Evolutionary conservation across 169 alveolate species (phyloP).

Genomic region (Eimeria maxima): DNA sequence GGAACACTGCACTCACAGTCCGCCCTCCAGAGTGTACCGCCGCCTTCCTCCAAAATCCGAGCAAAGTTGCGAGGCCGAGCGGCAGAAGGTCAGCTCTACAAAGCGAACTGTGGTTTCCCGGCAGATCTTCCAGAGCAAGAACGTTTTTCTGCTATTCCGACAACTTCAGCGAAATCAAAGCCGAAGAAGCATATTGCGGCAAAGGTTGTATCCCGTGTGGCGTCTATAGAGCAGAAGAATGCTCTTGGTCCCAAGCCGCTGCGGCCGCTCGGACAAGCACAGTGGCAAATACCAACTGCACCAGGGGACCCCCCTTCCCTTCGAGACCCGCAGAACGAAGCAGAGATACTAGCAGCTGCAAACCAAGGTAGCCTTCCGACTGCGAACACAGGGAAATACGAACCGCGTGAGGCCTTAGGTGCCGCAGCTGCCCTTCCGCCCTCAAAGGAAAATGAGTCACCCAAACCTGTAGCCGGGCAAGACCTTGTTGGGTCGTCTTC

Average conservation of each 20-base stretch:
- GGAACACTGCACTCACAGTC: background rate
- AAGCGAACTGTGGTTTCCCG: background rate
- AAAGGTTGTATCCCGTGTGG: background rate
- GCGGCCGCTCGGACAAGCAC: slow-evolving; percentile 43
- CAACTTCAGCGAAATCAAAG: slow-evolving; percentile 16
- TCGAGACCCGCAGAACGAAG: slow-evolving; percentile 39
- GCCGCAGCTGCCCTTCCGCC: background rate
- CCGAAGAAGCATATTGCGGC: background rate
- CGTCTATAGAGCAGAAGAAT: background rate
- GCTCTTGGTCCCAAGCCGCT: background rate
- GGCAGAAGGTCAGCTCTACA: background rate
- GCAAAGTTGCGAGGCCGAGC: background rate
- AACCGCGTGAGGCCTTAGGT: slow-evolving; percentile 46
- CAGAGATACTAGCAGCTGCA: background rate
- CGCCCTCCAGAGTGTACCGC: background rate
- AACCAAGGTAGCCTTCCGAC: background rate
- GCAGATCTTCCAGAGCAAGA: background rate
- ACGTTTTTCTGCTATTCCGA: background rate
- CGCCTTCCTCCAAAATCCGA: background rate
- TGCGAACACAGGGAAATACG: background rate
- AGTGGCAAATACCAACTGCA: slow-evolving; percentile 35
- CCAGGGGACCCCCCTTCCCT: slow-evolving; percentile 7
- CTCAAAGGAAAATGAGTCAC: background rate
- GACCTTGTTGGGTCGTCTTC: background rate
- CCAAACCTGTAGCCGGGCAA: background rate